These are phyloP conservation scores for Colletotrichum chrysophilum DNA, from an alignment of 2,329 filamentous ascomycete genomes.

Conservation along the genomic window DNA sequence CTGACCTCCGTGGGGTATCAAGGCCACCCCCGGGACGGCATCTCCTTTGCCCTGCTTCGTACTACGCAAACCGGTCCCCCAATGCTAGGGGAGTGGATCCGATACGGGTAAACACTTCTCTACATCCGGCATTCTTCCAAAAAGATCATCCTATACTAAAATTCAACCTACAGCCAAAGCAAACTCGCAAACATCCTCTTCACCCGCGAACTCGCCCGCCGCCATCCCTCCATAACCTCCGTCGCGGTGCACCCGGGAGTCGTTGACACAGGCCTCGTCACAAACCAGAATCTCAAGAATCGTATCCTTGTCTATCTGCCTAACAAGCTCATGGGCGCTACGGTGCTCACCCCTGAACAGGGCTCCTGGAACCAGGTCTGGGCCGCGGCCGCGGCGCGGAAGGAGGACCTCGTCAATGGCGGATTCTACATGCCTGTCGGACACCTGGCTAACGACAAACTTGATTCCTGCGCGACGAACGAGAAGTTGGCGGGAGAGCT, in stretches of 20 bases:
- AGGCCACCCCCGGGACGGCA: neutral
- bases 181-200: slow-evolving; percentile 38
- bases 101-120: neutral
- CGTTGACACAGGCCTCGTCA: slow-evolving; percentile 31
- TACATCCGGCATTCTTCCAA: too few species aligned
- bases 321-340: slow-evolving; percentile 17
- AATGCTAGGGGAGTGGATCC: slow-evolving; percentile 30
- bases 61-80: neutral
- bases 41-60: neutral
- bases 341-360: slow-evolving; percentile 30
- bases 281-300: slow-evolving; percentile 26
- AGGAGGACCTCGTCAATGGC: slow-evolving; percentile 22
- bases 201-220: slow-evolving; percentile 32
- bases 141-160: neutral
- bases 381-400: slow-evolving; percentile 30
- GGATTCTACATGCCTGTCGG: slow-evolving; percentile 34
- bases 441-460: slow-evolving; percentile 23
- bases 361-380: slow-evolving; percentile 35
- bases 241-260: slow-evolving; percentile 33
- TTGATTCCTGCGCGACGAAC: slow-evolving; percentile 25
- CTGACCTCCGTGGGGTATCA: slow-evolving; percentile 24
- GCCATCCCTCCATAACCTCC: slow-evolving; percentile 29
- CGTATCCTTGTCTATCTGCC: slow-evolving; percentile 28
- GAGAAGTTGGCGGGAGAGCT: slow-evolving; percentile 36
- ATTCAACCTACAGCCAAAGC: slow-evolving; percentile 25